Conservation (phyloP, 1,139 yeast species). For the Blastobotrys capitulatus region DNA sequence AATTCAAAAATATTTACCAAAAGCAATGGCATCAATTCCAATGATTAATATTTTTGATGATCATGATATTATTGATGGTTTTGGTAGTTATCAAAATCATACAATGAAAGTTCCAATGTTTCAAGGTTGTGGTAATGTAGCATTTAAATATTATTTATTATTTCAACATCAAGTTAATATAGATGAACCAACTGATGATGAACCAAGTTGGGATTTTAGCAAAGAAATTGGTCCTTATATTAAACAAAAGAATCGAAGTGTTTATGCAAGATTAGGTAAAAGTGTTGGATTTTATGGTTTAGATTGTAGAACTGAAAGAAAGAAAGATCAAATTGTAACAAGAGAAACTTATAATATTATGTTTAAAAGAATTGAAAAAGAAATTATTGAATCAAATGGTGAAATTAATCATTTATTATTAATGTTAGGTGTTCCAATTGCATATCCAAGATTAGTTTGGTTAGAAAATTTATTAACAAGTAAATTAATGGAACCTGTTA, state of each 20-base stretch:
- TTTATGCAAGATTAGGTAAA: constrained; percentile 68
- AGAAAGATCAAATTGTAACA: constrained; percentile 52
- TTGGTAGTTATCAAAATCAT: constrained; percentile 72
- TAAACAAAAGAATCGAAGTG: constrained; percentile 56
- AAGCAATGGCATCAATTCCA: constrained; percentile 78
- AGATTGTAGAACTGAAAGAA: constrained; percentile 91
- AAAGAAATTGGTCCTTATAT: constrained; percentile 58
- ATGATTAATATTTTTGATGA: constrained; percentile 74
- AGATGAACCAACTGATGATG: constrained; percentile 35
- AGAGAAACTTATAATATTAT: constrained; percentile 51
- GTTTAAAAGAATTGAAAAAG: constrained; percentile 56
- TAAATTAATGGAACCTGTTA: constrained; percentile 55
- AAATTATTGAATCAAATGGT: constrained; percentile 44
- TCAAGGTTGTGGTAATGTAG: constrained; percentile 63
- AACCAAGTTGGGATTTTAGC: constrained; percentile 34
- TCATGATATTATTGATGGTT: constrained; percentile 94
- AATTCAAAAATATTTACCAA: constrained; percentile 61
- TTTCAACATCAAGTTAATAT: constrained; percentile 75
- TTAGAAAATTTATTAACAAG: constrained; percentile 63
- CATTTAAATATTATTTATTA: constrained; percentile 80
- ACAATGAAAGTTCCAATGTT: constrained; percentile 74
- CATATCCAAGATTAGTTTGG: constrained; percentile 92
- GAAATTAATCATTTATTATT: constrained; percentile 70
- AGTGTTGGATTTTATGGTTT: constrained; percentile 68
- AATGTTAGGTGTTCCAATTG: constrained; percentile 89